Base-by-base conservation (phyloP, 345 rosid genomes). In the Linum tenue region DNA sequence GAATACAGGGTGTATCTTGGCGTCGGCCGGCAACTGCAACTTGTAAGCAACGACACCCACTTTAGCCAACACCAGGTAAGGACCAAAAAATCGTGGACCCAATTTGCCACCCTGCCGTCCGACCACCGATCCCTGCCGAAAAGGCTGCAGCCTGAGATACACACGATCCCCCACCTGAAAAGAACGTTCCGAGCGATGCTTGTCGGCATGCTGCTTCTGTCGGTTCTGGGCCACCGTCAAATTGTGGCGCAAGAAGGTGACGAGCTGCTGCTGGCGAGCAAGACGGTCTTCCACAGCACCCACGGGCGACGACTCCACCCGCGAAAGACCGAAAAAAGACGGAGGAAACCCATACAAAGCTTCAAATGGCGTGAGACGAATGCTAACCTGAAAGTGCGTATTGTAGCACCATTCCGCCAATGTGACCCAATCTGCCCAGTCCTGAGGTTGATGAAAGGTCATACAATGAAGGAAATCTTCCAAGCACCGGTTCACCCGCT, bases 101-200 rank as follows among this genome's bases (percentile, higher is more conserved):
- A 63, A 15, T 35, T 63, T 43, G 7, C 17, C 5, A 4, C 12
- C 40, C 36, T 1, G 6, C 35, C 56, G 56, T 0, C 6, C 14
- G n/a, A 11, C 36, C 8, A 63, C 55, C 1, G 0, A 42, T 22
- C 22, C 16, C 1, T 63, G 2, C 4, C 48, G 10, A 61, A 31
- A 61, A 0, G 55, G 1, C 3, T 62, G 55, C 2, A 62, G 0
- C 14, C 43, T 44, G 3, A 64, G 43, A 16, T 42, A 48, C 22
- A 64, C 67, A 15, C 9, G 17, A 22, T 64, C 67, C 9, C 67
- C 67, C 4, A 64, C 56, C 2, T 7, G 11, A 48, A 64, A 64
- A 1, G 36, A n/a, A 1, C 35, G 17, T 5, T 64, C 67, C 2
- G 5, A 3, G 5, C 56, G 0, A 5, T 6, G 36, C 11, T 64